These are phyloP conservation scores for Apiospora malaysiana DNA, from an alignment of 2,329 filamentous ascomycete species.

Conservation along the genomic window DNA sequence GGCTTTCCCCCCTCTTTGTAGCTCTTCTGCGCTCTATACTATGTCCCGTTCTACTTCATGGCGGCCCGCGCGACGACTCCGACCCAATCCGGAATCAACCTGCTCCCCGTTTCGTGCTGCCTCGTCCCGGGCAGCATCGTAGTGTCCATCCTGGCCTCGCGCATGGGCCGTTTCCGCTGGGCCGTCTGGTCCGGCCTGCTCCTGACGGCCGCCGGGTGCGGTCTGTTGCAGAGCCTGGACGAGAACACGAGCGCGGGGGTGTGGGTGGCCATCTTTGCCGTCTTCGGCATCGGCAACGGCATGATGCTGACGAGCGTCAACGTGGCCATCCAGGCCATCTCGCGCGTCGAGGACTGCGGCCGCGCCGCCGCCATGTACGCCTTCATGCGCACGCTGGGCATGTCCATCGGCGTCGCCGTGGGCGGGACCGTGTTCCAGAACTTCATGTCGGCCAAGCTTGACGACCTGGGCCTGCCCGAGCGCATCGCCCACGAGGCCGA, in stretches of 20 bases:
- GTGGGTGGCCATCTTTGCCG: slow-evolving; percentile 17
- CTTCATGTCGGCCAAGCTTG: slow-evolving; percentile 30
- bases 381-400: slow-evolving; percentile 30
- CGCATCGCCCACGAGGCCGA: slow-evolving; percentile 35
- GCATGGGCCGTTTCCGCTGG: slow-evolving; percentile 19
- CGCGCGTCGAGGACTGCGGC: slow-evolving; percentile 26
- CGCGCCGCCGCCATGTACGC: slow-evolving; percentile 30
- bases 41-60: slow-evolving; percentile 24
- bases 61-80: slow-evolving; percentile 6
- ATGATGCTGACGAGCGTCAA: slow-evolving; percentile 24
- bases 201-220: not conserved
- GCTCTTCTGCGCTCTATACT: slow-evolving; percentile 21
- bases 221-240: not conserved
- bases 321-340: slow-evolving; percentile 22
- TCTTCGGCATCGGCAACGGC: slow-evolving; percentile 23
- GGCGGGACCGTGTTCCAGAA: slow-evolving; percentile 32
- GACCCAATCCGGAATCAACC: slow-evolving; percentile 18
- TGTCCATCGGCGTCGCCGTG: slow-evolving; percentile 30
- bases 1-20: not conserved
- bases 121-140: slow-evolving; percentile 22
- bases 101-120: slow-evolving; percentile 8
- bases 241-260: not conserved
- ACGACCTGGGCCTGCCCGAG: slow-evolving; percentile 1
- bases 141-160: slow-evolving; percentile 9
- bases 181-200: slow-evolving; percentile 18